phyloP scores from a whole-genome alignment of 2,329 filamentous ascomycete species.

The Fusarium ramigenum region DNA sequence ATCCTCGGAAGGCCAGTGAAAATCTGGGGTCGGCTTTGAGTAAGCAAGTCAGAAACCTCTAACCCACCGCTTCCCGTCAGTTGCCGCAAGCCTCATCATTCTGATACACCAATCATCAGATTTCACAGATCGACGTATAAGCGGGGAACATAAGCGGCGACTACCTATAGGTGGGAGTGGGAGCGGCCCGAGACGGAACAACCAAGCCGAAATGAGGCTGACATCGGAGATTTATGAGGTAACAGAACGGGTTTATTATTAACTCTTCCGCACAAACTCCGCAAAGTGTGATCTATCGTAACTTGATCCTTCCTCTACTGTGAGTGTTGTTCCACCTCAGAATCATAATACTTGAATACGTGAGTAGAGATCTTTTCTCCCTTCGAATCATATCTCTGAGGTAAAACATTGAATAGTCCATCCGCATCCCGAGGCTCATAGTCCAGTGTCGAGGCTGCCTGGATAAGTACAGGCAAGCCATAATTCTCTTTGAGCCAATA shows the following conservation, averaged over 20 bases:
- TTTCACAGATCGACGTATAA: neutral
- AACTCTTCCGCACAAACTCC: neutral
- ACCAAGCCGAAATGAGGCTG: neutral
- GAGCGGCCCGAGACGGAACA: neutral
- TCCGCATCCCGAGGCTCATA: neutral
- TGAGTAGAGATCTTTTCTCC: neutral
- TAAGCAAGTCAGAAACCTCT: accelerated
- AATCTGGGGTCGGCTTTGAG: neutral
- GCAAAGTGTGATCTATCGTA: no score
- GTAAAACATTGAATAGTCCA: neutral
- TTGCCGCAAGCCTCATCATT: neutral
- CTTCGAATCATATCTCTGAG: neutral
- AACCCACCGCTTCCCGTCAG: neutral
- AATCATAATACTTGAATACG: neutral
- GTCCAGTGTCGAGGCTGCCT: neutral
- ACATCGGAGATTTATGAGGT: neutral
- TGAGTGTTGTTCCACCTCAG: accelerated
- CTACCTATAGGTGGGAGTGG: neutral
- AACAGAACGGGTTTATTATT: neutral
- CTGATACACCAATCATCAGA: no score
- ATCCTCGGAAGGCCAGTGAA: neutral
- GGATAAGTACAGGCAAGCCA: neutral
- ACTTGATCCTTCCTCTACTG: accelerated
- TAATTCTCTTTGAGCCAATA: neutral
- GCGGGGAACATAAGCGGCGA: neutral